These are phyloP conservation scores for Calonectria hawksworthii DNA, from an alignment of 2,329 filamentous ascomycete genomes.

Conservation along the genomic window DNA sequence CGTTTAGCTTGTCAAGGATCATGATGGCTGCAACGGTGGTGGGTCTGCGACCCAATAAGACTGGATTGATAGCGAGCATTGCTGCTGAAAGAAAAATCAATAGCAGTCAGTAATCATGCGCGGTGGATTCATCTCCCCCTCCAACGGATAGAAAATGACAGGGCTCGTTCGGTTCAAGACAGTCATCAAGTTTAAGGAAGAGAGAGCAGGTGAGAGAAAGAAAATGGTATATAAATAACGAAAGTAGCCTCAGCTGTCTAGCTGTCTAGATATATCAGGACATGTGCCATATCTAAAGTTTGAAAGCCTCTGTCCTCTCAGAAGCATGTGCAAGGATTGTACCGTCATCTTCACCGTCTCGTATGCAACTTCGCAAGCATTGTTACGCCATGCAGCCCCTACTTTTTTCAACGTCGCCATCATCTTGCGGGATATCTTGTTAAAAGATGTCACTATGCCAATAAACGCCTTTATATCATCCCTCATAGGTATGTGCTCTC, in stretches of 20 bases:
- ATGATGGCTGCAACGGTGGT: neutral
- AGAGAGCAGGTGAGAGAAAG: neutral
- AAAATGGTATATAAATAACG: slow-evolving; percentile 21
- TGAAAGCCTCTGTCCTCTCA: neutral
- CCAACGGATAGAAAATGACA: neutral
- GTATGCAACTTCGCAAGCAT: slow-evolving; percentile 20
- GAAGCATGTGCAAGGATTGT: slow-evolving; percentile 4
- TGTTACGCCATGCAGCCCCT: neutral
- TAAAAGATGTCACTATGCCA: slow-evolving; percentile 24
- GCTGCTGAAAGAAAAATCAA: neutral
- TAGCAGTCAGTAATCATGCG: neutral
- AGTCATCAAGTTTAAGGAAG: neutral
- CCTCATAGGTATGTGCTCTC: slow-evolving; percentile 25
- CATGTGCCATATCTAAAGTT: slow-evolving; percentile 16
- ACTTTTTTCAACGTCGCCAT: slow-evolving; percentile 14
- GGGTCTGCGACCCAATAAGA: neutral
- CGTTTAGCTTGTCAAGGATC: neutral
- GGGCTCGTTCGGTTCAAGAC: no score
- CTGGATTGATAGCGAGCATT: neutral
- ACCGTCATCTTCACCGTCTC: neutral
- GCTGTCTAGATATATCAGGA: slow-evolving; percentile 24
- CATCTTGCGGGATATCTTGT: slow-evolving; percentile 27
- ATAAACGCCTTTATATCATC: slow-evolving; percentile 28
- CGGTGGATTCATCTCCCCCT: neutral
- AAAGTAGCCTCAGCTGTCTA: slow-evolving; percentile 25